Evolutionary conservation across 2,329 filamentous ascomycete genomes (phyloP).

Genomic region (Arthroderma sp.): DNA sequence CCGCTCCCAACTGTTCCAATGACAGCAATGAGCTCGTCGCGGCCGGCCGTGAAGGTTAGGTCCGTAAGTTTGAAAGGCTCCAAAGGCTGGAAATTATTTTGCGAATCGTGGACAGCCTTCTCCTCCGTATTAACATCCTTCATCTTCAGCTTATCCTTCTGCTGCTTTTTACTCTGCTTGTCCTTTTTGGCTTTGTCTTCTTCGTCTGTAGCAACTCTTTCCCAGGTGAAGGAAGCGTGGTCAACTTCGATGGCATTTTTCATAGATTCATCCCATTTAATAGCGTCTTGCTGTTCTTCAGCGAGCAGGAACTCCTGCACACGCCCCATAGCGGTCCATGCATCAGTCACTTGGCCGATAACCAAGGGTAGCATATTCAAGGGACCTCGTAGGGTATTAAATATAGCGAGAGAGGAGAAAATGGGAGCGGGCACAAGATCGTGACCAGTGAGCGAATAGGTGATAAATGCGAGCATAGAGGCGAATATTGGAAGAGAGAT

Average conservation of each 20-base stretch:
- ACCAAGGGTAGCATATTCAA: slow-evolving; percentile 80
- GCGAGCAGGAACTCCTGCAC: slow-evolving; percentile 79
- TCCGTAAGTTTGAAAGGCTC: slow-evolving; percentile 31
- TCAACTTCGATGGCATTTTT: slow-evolving; percentile 52
- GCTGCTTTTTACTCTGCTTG: slow-evolving; percentile 13
- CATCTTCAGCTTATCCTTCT: slow-evolving; percentile 3
- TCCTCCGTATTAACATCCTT: slow-evolving; percentile 12
- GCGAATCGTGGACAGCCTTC: slow-evolving; percentile 19
- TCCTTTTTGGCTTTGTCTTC: slow-evolving; percentile 10
- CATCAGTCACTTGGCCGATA: slow-evolving; percentile 80
- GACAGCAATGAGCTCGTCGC: slow-evolving; percentile 27
- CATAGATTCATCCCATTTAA: slow-evolving; percentile 41
- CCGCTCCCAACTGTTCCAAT: slow-evolving; percentile 54
- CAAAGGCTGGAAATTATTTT: slow-evolving; percentile 40
- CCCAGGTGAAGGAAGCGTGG: slow-evolving; percentile 77
- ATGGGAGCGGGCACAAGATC: slow-evolving; percentile 59
- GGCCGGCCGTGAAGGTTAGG: slow-evolving; percentile 22
- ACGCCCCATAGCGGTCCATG: slow-evolving; percentile 67
- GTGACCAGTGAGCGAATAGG: slow-evolving; percentile 52
- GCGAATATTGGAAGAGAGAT: slow-evolving; percentile 83
- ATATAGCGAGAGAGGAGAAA: slow-evolving; percentile 86
- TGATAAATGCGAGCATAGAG: slow-evolving; percentile 90
- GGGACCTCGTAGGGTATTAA: slow-evolving; percentile 82
- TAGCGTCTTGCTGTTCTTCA: slow-evolving; percentile 69
- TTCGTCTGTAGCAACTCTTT: slow-evolving; percentile 31